A percentile compares a stretch with the other conserved stretches of the same genome.
These are phyloP conservation scores for Talaromyces nanjingensis DNA, from an alignment of 495 filamentous ascomycete species.

Conservation along the genomic window DNA sequence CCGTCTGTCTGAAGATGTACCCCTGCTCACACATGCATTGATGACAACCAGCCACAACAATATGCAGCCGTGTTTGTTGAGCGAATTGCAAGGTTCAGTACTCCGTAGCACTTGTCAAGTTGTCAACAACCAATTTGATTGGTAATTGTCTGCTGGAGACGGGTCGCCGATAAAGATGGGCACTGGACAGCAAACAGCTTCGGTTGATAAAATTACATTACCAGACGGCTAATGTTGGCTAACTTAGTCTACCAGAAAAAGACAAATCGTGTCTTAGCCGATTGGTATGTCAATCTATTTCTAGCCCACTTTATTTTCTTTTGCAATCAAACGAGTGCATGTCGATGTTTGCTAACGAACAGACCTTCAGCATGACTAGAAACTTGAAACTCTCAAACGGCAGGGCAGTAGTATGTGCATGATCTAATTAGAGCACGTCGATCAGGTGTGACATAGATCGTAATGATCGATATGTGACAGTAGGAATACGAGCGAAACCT, in stretches of 20 bases:
- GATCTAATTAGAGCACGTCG: background rate
- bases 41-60: background rate
- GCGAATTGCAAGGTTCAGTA: background rate
- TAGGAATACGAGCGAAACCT: background rate
- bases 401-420: background rate
- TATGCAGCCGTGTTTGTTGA: background rate
- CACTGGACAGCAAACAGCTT: background rate
- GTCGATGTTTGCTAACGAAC: background rate
- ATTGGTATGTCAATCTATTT: slow-evolving; percentile 4
- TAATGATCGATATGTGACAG: background rate
- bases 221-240: background rate
- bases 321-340: background rate
- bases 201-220: background rate
- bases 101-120: too few relatives aligned
- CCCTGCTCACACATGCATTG: background rate
- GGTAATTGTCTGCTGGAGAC: background rate
- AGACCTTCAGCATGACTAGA: background rate
- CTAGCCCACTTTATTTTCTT: background rate
- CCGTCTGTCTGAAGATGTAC: background rate
- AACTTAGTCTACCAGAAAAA: background rate
- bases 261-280: background rate
- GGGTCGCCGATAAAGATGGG: background rate
- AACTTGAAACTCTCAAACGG: background rate
- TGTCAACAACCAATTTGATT: background rate
- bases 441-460: slow-evolving; percentile 1